phyloP scores from a whole-genome alignment of 495 filamentous ascomycete species.

The Penicillium waksmanii region DNA sequence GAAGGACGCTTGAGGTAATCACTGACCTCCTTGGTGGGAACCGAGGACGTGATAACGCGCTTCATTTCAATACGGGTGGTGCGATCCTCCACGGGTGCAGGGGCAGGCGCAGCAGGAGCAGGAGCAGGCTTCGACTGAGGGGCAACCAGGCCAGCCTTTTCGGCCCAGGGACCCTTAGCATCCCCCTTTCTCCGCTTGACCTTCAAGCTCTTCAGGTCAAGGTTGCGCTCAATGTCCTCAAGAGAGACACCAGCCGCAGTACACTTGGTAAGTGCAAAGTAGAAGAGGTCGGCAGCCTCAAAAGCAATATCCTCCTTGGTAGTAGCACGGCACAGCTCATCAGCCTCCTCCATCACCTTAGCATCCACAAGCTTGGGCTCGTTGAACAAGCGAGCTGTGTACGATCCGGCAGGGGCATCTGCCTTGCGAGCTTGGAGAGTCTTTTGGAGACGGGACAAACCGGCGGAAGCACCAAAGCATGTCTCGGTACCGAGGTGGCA shows the following conservation, averaged over 20 bases:
- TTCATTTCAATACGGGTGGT: constrained; percentile 79
- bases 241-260: constrained; percentile 79
- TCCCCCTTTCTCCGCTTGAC: constrained; percentile 89
- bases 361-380: constrained; percentile 87
- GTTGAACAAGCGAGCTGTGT: constrained; percentile 89
- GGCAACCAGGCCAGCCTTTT: constrained; percentile 70
- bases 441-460: constrained; percentile 81
- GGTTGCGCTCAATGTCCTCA: constrained; percentile 84
- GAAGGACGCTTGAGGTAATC: constrained; percentile 83
- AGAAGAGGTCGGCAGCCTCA: constrained; percentile 92
- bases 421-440: constrained; percentile 78
- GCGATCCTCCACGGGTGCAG: constrained; percentile 41
- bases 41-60: constrained; percentile 68
- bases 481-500: constrained; percentile 90
- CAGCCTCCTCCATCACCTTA: constrained; percentile 98
- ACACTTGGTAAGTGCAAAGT: constrained; percentile 92
- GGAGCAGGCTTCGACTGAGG: constrained; percentile 43
- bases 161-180: constrained; percentile 87
- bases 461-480: constrained; percentile 85
- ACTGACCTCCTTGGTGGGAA: constrained; percentile 61
- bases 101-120: constrained; percentile 44
- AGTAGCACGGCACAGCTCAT: constrained; percentile 85
- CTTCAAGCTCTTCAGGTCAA: constrained; percentile 93
- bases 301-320: constrained; percentile 84
- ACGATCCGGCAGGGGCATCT: constrained; percentile 84